Conservation (phyloP, 2,329 filamentous ascomycete genomes). For the Hypoxylon sp. region DNA sequence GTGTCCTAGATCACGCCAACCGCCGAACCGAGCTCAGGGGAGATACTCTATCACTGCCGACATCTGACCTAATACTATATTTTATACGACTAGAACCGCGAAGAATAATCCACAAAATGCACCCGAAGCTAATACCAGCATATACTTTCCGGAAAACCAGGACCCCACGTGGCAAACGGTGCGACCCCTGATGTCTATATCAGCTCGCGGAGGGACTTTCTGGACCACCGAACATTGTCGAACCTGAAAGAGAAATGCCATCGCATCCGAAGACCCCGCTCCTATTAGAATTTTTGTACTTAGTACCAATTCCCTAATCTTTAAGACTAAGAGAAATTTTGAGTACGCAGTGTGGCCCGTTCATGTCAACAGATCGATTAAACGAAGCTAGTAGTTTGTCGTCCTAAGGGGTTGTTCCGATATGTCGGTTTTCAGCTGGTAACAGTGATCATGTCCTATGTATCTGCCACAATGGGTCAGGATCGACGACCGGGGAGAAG, state of each 20-base stretch:
- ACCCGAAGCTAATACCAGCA: background rate
- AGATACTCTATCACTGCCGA: conserved; percentile 11
- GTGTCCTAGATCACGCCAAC: conserved; percentile 2
- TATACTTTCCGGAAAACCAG: background rate
- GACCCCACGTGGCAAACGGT: conserved; percentile 12
- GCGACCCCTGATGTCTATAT: background rate
- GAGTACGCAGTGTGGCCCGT: background rate
- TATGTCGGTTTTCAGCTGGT: conserved; percentile 13
- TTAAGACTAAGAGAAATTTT: background rate
- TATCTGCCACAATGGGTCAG: conserved; percentile 1
- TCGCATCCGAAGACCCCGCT: conserved; percentile 8
- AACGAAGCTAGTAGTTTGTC: background rate
- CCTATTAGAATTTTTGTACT: background rate
- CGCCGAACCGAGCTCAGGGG: conserved; percentile 8
- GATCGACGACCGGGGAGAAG: conserved; percentile 10
- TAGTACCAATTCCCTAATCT: background rate
- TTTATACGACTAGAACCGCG: background rate
- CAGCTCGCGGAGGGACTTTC: background rate
- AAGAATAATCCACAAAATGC: conserved; percentile 1
- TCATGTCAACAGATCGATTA: background rate
- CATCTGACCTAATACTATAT: conserved; percentile 6
- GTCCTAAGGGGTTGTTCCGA: background rate
- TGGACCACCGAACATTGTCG: background rate
- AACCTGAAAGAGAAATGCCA: background rate
- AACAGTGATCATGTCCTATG: background rate